Percentiles rank a stretch among this genome's conserved stretches.
phyloP scores from a whole-genome alignment of 2,329 filamentous ascomycete genomes.

The Pseudocercospora cruenta region DNA sequence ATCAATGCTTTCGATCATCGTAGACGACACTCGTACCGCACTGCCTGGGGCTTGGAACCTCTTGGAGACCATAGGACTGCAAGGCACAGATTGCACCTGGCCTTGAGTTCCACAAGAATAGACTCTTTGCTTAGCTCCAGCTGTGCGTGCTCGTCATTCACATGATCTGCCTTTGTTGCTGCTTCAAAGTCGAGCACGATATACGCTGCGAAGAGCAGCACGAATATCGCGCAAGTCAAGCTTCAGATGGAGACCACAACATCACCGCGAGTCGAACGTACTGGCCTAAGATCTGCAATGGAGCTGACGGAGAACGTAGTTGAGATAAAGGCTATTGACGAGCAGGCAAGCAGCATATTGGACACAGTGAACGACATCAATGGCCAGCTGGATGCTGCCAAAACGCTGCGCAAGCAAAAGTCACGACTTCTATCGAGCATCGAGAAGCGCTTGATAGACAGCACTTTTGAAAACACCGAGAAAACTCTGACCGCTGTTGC shows the following conservation, averaged over 20 bases:
- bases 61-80: background rate
- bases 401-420: constrained; percentile 18
- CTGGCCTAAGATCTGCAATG: background rate
- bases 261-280: too few species aligned
- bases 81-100: background rate
- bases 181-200: background rate
- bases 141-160: background rate
- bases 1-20: background rate
- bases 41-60: background rate
- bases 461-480: constrained; percentile 17
- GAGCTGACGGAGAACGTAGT: constrained; percentile 14
- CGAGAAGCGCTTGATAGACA: constrained; percentile 22
- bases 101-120: background rate
- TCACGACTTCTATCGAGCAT: constrained; percentile 10
- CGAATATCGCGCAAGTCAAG: background rate
- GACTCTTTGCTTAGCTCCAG: background rate
- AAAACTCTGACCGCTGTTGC: constrained; percentile 20
- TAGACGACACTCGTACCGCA: background rate
- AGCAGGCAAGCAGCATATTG: constrained; percentile 21
- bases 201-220: background rate
- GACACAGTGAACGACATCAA: constrained; percentile 21
- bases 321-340: constrained; percentile 23
- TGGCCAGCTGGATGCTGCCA: constrained; percentile 16
- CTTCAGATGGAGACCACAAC: background rate
- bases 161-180: too few species aligned